These are phyloP conservation scores for Mollisiaceae sp. DNA, from an alignment of 2,329 filamentous ascomycete species.

Conservation along the genomic window DNA sequence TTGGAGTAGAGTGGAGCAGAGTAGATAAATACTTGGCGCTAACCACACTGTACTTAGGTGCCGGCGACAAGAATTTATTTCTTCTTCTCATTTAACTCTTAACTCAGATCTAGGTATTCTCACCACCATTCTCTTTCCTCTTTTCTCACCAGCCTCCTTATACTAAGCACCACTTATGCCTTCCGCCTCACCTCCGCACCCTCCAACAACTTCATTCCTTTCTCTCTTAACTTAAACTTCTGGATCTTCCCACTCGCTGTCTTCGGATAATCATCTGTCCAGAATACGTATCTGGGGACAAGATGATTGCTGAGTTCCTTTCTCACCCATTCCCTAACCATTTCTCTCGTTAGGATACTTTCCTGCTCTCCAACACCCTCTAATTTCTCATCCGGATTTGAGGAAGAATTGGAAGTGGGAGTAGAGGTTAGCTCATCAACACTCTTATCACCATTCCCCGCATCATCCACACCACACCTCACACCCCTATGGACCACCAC, in stretches of 20 bases:
- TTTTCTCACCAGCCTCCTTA: too few species aligned
- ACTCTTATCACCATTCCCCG: conserved; percentile 30
- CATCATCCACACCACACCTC: conserved; percentile 37
- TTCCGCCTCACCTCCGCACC: conserved; percentile 9
- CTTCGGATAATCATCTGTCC: conserved; percentile 84
- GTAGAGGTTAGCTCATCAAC: conserved; percentile 12
- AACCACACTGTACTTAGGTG: too few species aligned
- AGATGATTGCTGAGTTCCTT: conserved; percentile 73
- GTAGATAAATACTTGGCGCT: too few species aligned
- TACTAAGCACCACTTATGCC: not conserved
- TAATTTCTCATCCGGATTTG: too few species aligned
- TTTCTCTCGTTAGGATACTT: conserved; percentile 55
- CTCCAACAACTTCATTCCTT: conserved; percentile 56
- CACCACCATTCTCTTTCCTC: too few species aligned
- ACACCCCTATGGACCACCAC: conserved; percentile 59
- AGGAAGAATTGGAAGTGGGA: too few species aligned
- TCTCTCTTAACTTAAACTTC: conserved; percentile 83
- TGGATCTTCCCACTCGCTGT: conserved; percentile 97
- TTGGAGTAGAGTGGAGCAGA: too few species aligned
- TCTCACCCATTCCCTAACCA: conserved; percentile 74
- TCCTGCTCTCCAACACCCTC: not conserved
- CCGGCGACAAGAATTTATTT: too few species aligned
- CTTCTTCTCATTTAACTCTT: too few species aligned
- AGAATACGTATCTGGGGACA: conserved; percentile 90
- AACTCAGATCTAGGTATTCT: too few species aligned